Base-by-base conservation (phyloP, 345 rosid genomes). In the Luvunga scandens region DNA sequence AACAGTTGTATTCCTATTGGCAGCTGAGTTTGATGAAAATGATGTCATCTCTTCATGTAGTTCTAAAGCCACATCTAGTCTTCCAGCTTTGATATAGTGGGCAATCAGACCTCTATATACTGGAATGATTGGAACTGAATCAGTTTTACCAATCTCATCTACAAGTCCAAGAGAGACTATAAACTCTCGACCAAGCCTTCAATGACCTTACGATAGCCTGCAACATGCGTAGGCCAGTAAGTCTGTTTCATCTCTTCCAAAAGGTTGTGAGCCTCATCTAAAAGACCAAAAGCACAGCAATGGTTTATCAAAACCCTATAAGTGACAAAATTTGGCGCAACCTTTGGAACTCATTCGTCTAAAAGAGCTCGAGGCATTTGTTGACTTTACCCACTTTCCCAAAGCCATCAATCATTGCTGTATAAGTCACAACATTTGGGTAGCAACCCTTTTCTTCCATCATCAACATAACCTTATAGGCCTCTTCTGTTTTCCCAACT, bases 381-480 rank as follows among this genome's bases (percentile, higher is more conserved):
- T 87, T 87, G 45, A 94, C 80, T 82, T 84, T 89, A 70, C 97
- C 92, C 13, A 72, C 78, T 86, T 84, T 89, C 75, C 99, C 99
- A 83, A 91, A 89, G 21, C 98, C 99, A 87, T 96, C 97, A 22
- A 96, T 96, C 93, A 96, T 87, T 71, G 99, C 99, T 14, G 98
- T 96, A 83, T 92, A 96, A n/a, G 99, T 93, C 85, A 94, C 94
- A 61, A 94, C 99, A 89, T 96, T 94, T 21, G 99, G 97, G 73
- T 78, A 50, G 76, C 97, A 94, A 14, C 92, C 92, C 64, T 90
- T 94, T 79, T 96, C 98, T 87, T 92, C 98, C 99, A 93, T 96
- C 97, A 94, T 84, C 82, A 84, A 76, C 94, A 96, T 91, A 66
- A 96, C 94, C 86, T 87, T 96, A 79, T 80, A 87, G 57, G 99